Conservation (phyloP, 768 basidiomycete species). For the Lactarius sp. region DNA sequence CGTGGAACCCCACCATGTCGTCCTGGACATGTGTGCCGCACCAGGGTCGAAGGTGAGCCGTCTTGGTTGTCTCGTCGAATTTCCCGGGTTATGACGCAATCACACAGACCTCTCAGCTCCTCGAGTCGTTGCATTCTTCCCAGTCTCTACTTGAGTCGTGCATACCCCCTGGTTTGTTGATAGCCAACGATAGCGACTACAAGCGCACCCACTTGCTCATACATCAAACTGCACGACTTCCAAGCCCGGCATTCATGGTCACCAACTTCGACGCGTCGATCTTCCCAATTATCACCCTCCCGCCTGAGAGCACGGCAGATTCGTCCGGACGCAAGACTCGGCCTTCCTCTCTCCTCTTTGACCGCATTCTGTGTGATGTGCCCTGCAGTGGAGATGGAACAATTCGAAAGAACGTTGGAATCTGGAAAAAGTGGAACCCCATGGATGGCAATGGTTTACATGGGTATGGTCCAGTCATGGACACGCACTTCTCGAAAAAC, state of each 20-base stretch:
- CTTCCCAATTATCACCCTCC: slow-evolving; percentile 62
- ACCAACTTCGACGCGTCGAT: slow-evolving; percentile 94
- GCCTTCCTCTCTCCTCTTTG: slow-evolving; percentile 60
- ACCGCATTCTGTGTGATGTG: slow-evolving; percentile 93
- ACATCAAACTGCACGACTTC: slow-evolving; percentile 92
- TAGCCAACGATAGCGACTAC: slow-evolving; percentile 94
- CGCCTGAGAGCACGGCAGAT: slow-evolving; percentile 30
- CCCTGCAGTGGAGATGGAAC: slow-evolving; percentile 99
- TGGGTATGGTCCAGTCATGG: slow-evolving; percentile 43
- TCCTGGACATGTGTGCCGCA: slow-evolving; percentile 97
- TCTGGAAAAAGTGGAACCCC: slow-evolving; percentile 90
- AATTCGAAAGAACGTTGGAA: slow-evolving; percentile 86
- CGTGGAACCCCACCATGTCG: slow-evolving; percentile 90
- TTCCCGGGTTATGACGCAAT: not conserved
- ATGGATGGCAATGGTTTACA: slow-evolving; percentile 91
- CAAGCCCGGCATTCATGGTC: slow-evolving; percentile 87
- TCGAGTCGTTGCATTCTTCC: slow-evolving; percentile 88
- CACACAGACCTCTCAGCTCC: slow-evolving; percentile 82
- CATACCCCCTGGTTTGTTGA: slow-evolving; percentile 76
- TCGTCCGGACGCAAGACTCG: slow-evolving; percentile 33
- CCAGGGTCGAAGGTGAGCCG: slow-evolving; percentile 84
- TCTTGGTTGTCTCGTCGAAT: not conserved
- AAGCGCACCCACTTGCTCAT: slow-evolving; percentile 95
- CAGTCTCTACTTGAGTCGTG: slow-evolving; percentile 59
- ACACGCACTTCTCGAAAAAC: not conserved